Base-by-base conservation (phyloP, 225 moss, liverwort and hornwort species). In the Marchantia polymorpha region DNA sequence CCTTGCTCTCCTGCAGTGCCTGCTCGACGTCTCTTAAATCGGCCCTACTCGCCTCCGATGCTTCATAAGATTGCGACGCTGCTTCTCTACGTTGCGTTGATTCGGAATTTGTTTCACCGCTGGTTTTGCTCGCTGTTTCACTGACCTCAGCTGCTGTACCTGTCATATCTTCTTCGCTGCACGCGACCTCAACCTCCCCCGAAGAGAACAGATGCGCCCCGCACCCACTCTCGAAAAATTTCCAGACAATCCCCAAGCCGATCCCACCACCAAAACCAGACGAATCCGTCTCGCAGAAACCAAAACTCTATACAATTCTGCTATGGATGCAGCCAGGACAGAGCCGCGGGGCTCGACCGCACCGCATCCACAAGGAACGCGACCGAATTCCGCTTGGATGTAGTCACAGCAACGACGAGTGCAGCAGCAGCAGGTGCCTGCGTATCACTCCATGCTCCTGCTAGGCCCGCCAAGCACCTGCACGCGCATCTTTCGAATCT, bases 1-100 rank as follows among this genome's bases (percentile, higher is more conserved):
- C 90, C 84, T 85, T 89, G 65, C 86, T 93, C 84, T 99, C 99
- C 80, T 86, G 85, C 39, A 84, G 81, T 12, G 89, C 89, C 23
- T 66, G 26, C 84, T 86, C 86, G 29, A 89, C 89, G 71, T 89
- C 87, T 39, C 78, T 30, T 56, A 88, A 79, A 29, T 85, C 75
- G 19, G 54, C 64, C 65, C 53, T 50, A 10, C 39, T 39, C 2
- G 58, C 15, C 15, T 59, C 17, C 4, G 85, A 58, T 29, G 74
- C 85, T 39, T 39, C 39, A 39, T 2, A 39, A 12, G 56, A 13
- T 11, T 69, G 71, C 56, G 82, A 54, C n/a, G 48, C 76, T 71
- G 81, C 73, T 6, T 77, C 64, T 16, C 82, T 82, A 49, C 50
- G 75, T 52, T 86, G 80, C 76, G 80, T 39, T 39, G 39, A 39